Conservation (phyloP, 805 yeast species). For the Maudiozyma barnettii region DNA sequence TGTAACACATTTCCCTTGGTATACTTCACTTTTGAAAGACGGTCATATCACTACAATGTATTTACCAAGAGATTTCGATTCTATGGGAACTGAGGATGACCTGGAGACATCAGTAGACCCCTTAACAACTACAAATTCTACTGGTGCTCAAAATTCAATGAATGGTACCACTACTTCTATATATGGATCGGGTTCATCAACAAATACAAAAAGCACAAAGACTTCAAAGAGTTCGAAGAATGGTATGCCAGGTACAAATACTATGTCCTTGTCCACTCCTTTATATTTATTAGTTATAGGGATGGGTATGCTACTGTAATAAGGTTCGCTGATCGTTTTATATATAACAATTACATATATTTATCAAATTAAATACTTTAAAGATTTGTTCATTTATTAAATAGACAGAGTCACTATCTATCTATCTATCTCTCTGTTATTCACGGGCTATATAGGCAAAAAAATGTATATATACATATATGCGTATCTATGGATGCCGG, state of each 20-base stretch:
- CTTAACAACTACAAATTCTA: not conserved
- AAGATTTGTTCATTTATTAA: no score
- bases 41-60: slow-evolving; percentile 17
- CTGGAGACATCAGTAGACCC: no score
- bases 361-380: no score
- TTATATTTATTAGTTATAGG: not conserved
- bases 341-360: no score
- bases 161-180: not conserved
- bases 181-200: not conserved
- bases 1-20: slow-evolving; percentile 29
- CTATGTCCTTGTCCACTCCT: not conserved
- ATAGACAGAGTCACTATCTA: no score
- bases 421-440: no score
- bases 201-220: not conserved
- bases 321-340: no score
- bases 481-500: no score
- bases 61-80: slow-evolving; percentile 20
- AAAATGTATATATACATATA: no score
- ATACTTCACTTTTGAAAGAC: slow-evolving; percentile 14
- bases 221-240: not conserved
- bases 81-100: no score
- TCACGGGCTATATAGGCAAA: no score
- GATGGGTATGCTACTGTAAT: not conserved
- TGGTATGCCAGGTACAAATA: not conserved
- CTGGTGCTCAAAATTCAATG: not conserved